Evolutionary conservation across 2,329 filamentous ascomycete species (phyloP).

Genomic region (Aureobasidium sp.): DNA sequence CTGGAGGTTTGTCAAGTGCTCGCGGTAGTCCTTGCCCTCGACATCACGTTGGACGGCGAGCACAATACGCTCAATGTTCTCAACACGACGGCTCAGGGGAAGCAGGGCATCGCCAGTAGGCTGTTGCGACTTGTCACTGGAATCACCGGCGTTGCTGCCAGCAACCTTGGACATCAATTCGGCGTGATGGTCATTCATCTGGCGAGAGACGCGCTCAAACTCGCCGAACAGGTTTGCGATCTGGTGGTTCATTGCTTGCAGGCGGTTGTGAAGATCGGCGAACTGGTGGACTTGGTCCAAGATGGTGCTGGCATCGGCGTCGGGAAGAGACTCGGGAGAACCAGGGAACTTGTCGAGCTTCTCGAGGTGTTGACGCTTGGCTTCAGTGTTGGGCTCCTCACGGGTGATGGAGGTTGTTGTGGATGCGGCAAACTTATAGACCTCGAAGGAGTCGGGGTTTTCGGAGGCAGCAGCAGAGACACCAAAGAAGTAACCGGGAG

Average conservation of each 20-base stretch:
- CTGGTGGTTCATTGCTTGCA: constrained; percentile 67
- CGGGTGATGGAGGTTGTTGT: constrained; percentile 30
- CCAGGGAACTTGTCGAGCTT: constrained; percentile 34
- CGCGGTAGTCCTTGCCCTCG: constrained; percentile 51
- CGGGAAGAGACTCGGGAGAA: constrained; percentile 36
- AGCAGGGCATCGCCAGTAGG: constrained; percentile 16
- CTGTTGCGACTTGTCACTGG: neutral
- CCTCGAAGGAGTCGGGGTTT: constrained; percentile 87
- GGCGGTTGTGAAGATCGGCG: constrained; percentile 73
- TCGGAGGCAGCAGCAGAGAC: constrained; percentile 84
- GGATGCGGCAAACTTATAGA: constrained; percentile 77
- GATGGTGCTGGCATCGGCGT: constrained; percentile 30
- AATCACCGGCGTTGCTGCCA: neutral
- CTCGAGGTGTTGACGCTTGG: constrained; percentile 22
- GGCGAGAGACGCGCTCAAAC: constrained; percentile 44
- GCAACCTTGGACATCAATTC: constrained; percentile 37
- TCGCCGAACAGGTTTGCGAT: constrained; percentile 56
- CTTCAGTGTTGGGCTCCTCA: constrained; percentile 27
- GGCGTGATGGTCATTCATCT: constrained; percentile 51
- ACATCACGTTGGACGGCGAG: constrained; percentile 47
- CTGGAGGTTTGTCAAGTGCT: constrained; percentile 48
- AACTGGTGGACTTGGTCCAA: constrained; percentile 57
- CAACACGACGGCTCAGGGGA: constrained; percentile 37
- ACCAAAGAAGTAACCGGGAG: constrained; percentile 74
- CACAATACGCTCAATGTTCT: constrained; percentile 48